Evolutionary conservation across 2,329 filamentous ascomycete genomes (phyloP).

Genomic region (Coniochaeta hoffmannii): DNA sequence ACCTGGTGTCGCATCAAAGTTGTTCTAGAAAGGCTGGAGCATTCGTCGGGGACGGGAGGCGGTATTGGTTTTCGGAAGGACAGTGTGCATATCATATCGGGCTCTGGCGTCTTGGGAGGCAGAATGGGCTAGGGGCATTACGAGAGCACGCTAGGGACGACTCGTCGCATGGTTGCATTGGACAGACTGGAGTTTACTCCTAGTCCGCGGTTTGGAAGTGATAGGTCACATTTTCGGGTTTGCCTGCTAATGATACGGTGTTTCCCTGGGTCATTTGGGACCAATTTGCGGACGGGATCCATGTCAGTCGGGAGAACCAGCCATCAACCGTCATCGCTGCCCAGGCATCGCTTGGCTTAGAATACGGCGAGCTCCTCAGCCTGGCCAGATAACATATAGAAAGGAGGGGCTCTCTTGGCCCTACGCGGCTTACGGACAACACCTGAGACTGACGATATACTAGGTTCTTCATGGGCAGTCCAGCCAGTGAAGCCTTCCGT

Average conservation of each 20-base stretch:
- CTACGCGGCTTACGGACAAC: not conserved
- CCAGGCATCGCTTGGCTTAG: not conserved
- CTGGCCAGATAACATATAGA: not conserved
- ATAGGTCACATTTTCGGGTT: not conserved
- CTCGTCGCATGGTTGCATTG: not conserved
- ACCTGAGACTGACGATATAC: not conserved
- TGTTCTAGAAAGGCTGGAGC: not conserved
- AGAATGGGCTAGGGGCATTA: not conserved
- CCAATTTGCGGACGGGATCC: not conserved
- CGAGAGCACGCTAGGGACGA: not conserved
- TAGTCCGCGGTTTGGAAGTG: not conserved
- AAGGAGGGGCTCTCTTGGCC: not conserved
- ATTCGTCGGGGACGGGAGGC: not conserved
- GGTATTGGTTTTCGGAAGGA: not conserved
- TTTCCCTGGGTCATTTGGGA: not conserved
- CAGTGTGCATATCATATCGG: constrained; percentile 1
- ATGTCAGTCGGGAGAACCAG: not conserved
- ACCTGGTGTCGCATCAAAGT: not conserved
- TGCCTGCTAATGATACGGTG: not conserved
- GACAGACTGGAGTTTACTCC: not conserved
- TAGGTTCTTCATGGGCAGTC: not conserved
- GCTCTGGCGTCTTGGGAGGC: not conserved
- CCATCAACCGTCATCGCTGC: not conserved
- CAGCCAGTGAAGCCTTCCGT: not conserved
- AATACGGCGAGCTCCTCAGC: not conserved